Conservation (phyloP, 2,329 filamentous ascomycete genomes). For the Exophiala phaeomuriformis region DNA sequence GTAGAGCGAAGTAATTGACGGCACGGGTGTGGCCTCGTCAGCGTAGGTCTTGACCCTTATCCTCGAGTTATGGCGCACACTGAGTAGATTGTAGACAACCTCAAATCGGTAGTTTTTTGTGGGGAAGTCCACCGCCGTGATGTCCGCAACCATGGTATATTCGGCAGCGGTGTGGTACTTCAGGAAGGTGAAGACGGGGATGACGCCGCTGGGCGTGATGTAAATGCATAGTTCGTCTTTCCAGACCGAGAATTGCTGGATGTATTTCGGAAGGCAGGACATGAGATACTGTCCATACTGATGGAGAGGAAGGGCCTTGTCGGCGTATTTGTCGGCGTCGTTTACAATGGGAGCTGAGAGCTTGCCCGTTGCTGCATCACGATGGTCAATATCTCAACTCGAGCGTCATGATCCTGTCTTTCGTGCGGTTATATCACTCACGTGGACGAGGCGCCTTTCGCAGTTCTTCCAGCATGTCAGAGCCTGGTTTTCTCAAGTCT, state of each 20-base stretch:
- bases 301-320: slow-evolving; percentile 81
- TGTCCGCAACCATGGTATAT: slow-evolving; percentile 85
- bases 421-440: slow-evolving; percentile 30
- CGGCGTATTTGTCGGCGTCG: slow-evolving; percentile 84
- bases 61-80: slow-evolving; percentile 89
- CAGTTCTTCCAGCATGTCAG: slow-evolving; percentile 59
- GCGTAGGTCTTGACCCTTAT: slow-evolving; percentile 98
- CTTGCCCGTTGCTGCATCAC: slow-evolving; percentile 44
- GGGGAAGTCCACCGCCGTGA: slow-evolving; percentile 93
- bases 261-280: slow-evolving; percentile 92
- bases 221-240: slow-evolving; percentile 97
- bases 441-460: slow-evolving; percentile 51
- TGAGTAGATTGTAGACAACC: slow-evolving; percentile 94
- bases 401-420: neutral
- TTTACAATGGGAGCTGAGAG: slow-evolving; percentile 78
- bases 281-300: slow-evolving; percentile 94
- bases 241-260: slow-evolving; percentile 99
- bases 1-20: slow-evolving; percentile 76
- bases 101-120: slow-evolving; percentile 95
- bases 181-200: slow-evolving; percentile 88
- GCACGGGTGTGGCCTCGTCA: slow-evolving; percentile 89
- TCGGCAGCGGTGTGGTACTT: slow-evolving; percentile 98
- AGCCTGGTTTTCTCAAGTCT: slow-evolving; percentile 35
- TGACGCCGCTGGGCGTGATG: slow-evolving; percentile 77
- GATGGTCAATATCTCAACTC: slow-evolving; percentile 12